These are phyloP conservation scores for Talaromyces wortmannii DNA, from an alignment of 495 filamentous ascomycete species.

Conservation along the genomic window DNA sequence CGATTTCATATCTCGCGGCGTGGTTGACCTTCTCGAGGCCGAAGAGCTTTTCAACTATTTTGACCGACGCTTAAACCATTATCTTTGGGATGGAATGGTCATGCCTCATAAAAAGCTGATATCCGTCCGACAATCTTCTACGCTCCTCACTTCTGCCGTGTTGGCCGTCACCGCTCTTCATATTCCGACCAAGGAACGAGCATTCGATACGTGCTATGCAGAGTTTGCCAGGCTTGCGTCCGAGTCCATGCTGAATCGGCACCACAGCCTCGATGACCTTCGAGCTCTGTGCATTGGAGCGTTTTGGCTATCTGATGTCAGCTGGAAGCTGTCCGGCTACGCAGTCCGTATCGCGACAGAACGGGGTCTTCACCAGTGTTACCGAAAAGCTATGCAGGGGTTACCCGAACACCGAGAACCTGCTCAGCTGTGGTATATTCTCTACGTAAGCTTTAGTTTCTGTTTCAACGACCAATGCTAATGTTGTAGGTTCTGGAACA, in stretches of 20 bases:
- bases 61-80: constrained; percentile 45
- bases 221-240: constrained; percentile 46
- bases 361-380: constrained; percentile 42
- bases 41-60: constrained; percentile 43
- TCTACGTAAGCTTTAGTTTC: constrained; percentile 32
- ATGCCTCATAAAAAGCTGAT: constrained; percentile 35
- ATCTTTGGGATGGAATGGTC: constrained; percentile 44
- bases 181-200: constrained; percentile 36
- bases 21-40: constrained; percentile 40
- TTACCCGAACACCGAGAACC: constrained; percentile 39
- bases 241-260: constrained; percentile 44
- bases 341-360: constrained; percentile 52
- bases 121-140: constrained; percentile 40
- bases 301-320: constrained; percentile 50
- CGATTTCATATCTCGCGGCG: constrained; percentile 46
- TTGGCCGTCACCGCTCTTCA: constrained; percentile 47
- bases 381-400: constrained; percentile 39
- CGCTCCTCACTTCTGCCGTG: constrained; percentile 43
- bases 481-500: constrained; percentile 39
- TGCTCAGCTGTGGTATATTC: constrained; percentile 43
- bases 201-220: constrained; percentile 42
- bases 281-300: constrained; percentile 46
- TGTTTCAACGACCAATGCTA: neutral
- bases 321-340: constrained; percentile 50
- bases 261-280: constrained; percentile 44